Conservation (phyloP, 164 flowering plant species). For the Chimonanthus praecox region DNA sequence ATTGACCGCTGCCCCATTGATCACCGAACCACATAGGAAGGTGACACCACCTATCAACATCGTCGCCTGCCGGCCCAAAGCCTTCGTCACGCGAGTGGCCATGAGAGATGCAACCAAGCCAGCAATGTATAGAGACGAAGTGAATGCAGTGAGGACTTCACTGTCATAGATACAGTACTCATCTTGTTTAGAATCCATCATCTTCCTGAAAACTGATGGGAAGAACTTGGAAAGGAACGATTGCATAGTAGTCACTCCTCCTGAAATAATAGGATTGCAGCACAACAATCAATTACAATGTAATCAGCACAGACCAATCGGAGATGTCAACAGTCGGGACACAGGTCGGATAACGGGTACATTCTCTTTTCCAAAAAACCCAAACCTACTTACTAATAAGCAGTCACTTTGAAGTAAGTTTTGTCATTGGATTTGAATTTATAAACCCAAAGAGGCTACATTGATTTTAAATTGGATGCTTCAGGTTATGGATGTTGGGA, state of each 20-base stretch:
- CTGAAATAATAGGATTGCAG: slow-evolving; percentile 15
- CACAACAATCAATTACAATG: not conserved
- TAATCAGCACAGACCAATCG: not conserved
- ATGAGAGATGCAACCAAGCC: slow-evolving; percentile 46
- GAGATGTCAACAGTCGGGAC: not conserved
- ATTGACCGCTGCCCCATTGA: slow-evolving; percentile 48
- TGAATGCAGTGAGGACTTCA: slow-evolving; percentile 53
- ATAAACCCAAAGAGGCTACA: too few species aligned
- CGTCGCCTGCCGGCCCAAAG: slow-evolving; percentile 48
- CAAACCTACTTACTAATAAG: too few species aligned
- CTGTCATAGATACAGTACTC: slow-evolving; percentile 68
- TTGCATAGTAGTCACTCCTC: slow-evolving; percentile 82
- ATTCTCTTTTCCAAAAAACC: too few species aligned
- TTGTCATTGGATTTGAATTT: too few species aligned
- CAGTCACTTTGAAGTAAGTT: too few species aligned
- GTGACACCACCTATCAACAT: slow-evolving; percentile 51
- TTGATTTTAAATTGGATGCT: too few species aligned
- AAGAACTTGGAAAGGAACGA: slow-evolving; percentile 60
- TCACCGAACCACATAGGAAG: slow-evolving; percentile 51
- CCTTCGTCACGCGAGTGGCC: slow-evolving; percentile 39
- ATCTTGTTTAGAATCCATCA: slow-evolving; percentile 32
- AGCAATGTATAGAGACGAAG: slow-evolving; percentile 63
- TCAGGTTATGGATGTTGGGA: too few species aligned
- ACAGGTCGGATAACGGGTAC: not conserved
- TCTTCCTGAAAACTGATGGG: slow-evolving; percentile 45